Evolutionary conservation across 306 rosid species (phyloP), one percentile per base, ranked within the genome.

Genomic region (Canavalia gladiata): DNA sequence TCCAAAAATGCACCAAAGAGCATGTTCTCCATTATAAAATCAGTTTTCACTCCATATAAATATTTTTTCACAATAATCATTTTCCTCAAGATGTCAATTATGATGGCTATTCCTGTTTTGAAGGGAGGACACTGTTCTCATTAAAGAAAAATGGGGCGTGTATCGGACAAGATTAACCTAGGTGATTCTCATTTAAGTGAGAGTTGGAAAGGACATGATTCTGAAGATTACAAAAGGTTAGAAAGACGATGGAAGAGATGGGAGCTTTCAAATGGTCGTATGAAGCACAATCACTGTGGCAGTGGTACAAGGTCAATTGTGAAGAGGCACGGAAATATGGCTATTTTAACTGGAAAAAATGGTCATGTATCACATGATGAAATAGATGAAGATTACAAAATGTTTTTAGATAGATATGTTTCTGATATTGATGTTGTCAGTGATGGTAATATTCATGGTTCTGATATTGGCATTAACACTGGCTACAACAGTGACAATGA

Each of bases 181-280:
- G 77, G 7, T 70, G 63, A 63, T 71, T 68, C 58, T 46, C 6
- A 13, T 50, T 4, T 18, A 55, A 51, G 39, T 66, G 82, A 68
- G 49, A 29, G 25, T 47, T 45, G 0, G 28, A 50, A 35, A 76
- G 51, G 67, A 63, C 41, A 42, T 52, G 51, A 60, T 62, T 59
- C 33, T 39, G 54, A 51, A 33, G 74, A 80, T 10, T 10, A 11
- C 54, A 84, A 59, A 75, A n/a, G 12, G 70, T 80, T 86, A 69
- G 72, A 30, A 54, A 92, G 91, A 81, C 76, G 88, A 57, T 81
- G 43, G 89, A 92, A 45, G 85, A 84, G 94, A 83, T 5, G 55
- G 50, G 87, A 72, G 81, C 12, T n/a, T 47, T 46, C 65, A 9
- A 64, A 41, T 64, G 55, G 35, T 18, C 28, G 3, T 29, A 33